These are phyloP conservation scores for Mortierella sp. DNA, from an alignment of 371 early-diverging fungal species.

Conservation along the genomic window DNA sequence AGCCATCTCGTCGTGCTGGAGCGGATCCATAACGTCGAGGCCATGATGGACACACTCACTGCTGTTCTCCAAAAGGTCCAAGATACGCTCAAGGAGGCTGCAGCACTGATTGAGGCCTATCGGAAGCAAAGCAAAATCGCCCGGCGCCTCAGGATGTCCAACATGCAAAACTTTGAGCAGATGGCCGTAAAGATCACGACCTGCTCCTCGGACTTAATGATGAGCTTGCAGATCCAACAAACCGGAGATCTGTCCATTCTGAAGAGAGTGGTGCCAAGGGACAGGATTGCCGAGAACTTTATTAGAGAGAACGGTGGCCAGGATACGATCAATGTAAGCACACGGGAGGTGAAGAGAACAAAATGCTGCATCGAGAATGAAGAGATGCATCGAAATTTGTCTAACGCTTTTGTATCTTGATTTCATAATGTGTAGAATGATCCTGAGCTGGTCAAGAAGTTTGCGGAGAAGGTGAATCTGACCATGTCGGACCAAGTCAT, in stretches of 20 bases:
- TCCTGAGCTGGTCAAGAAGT: slow-evolving; percentile 53
- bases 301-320: slow-evolving; percentile 56
- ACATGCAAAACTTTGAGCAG: slow-evolving; percentile 56
- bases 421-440: slow-evolving; percentile 36
- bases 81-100: slow-evolving; percentile 52
- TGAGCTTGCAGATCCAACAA: slow-evolving; percentile 62
- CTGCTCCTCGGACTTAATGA: slow-evolving; percentile 57
- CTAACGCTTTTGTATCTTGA: neutral
- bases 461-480: slow-evolving; percentile 50
- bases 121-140: slow-evolving; percentile 57
- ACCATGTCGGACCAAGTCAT: slow-evolving; percentile 53
- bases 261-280: slow-evolving; percentile 42
- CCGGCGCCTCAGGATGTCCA: slow-evolving; percentile 58
- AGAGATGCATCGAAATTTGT: neutral
- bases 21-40: slow-evolving; percentile 23
- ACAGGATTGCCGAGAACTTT: slow-evolving; percentile 30
- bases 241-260: slow-evolving; percentile 56
- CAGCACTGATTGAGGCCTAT: slow-evolving; percentile 57
- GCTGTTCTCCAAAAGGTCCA: slow-evolving; percentile 50
- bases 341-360: neutral
- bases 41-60: slow-evolving; percentile 27
- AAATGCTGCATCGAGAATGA: neutral
- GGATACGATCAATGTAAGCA: slow-evolving; percentile 40
- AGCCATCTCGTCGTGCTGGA: slow-evolving; percentile 55
- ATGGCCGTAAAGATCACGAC: slow-evolving; percentile 45